Conservation (phyloP, 2,329 filamentous ascomycete genomes). For the Aspergillus alliaceus region DNA sequence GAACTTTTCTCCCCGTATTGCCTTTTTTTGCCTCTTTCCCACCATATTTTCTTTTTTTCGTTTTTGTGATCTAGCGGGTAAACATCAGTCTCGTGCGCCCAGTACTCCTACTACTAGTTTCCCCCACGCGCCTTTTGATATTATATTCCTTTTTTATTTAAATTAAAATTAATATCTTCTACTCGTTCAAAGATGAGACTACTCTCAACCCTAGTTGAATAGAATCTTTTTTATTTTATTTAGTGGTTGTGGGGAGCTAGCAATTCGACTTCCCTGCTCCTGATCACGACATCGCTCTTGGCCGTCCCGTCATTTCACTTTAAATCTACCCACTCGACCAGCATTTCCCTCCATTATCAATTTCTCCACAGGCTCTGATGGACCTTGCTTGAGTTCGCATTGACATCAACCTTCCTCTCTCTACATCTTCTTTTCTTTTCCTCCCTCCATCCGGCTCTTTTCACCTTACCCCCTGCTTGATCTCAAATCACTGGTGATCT, state of each 20-base stretch:
- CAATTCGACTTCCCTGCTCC: constrained; percentile 21
- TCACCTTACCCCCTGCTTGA: neutral
- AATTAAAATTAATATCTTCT: too few species aligned
- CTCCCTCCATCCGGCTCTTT: neutral
- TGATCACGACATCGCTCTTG: constrained; percentile 32
- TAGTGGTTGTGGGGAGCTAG: constrained; percentile 13
- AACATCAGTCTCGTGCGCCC: neutral
- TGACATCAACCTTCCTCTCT: neutral
- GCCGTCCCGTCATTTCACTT: constrained; percentile 13
- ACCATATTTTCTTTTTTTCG: neutral
- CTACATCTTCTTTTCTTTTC: neutral
- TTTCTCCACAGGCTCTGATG: constrained; percentile 11
- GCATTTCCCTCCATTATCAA: constrained; percentile 1
- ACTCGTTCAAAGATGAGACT: too few species aligned
- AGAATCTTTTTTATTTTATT: too few species aligned
- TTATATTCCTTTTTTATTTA: neutral
- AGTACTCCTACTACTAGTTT: neutral
- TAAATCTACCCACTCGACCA: constrained; percentile 12
- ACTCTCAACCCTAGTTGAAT: too few species aligned
- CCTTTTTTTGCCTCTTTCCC: neutral
- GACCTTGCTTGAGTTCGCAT: constrained; percentile 9
- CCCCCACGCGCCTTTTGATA: neutral
- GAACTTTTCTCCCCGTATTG: neutral
- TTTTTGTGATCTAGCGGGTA: too few species aligned
- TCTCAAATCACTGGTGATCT: neutral